Base-by-base conservation (phyloP, 2,329 filamentous ascomycete genomes). In the Diaporthe humulicola region DNA sequence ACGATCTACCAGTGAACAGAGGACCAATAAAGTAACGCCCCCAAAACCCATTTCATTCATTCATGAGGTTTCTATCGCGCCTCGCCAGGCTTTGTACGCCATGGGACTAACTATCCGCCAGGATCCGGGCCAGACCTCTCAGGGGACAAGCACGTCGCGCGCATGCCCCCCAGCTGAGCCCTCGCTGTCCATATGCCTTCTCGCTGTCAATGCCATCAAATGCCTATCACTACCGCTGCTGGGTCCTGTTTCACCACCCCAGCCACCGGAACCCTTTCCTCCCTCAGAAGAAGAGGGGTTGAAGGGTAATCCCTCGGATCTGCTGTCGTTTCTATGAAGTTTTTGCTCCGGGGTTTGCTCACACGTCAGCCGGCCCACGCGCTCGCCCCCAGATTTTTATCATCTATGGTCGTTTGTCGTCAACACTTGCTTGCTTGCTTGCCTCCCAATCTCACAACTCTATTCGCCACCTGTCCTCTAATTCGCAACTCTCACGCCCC, bases 401-500 rank as follows among this genome's bases (percentile, higher is more conserved):
- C 45, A 54, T 66, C 48, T 56, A 56, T 66, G 30, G 19, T 64
- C 40, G 12, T 45, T 33, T 30, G 58, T 50, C 71, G 4, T 54
- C 45, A 57, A 14, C n/a, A 9, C 66, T 50, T 50, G 48, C 48
- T 50, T 50, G 48, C 22, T 25, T n/a, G 48, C 48, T n/a, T n/a
- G n/a, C n/a, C n/a, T n/a, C 48, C 48, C 4, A 25, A 3, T 4
- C 38, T 9, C n/a, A 6, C 10, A 25, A n/a, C 22, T 28, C 10
- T 52, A 52, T n/a, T 22, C 12, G 2, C 7, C 12, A 5, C 19
- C 64, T n/a, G n/a, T 48, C 48, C 25, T 75, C 70, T 75, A 73
- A 30, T 75, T 73, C 60, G 70, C 70, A 48, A 75, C 61, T 17
- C 25, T 64, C 28, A 73, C 70, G 17, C 70, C 74, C 8, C 74